Conservation (phyloP, 441 rosid species). For the Pelargonium myrrhifolium region DNA sequence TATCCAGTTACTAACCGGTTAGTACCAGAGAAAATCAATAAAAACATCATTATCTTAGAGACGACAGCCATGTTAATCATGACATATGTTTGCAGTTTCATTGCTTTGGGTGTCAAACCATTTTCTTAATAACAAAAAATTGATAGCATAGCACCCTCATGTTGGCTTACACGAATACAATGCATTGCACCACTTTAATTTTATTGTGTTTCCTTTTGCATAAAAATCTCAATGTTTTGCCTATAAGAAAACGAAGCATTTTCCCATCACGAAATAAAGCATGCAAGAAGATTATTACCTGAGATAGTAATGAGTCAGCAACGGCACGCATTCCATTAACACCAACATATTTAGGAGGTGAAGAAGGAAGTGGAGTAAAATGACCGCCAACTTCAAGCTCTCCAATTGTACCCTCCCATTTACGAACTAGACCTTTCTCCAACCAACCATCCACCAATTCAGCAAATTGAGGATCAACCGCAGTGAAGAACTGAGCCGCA, state of each 20-base stretch:
- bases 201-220: neutral
- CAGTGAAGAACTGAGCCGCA: constrained; percentile 84
- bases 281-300: constrained; percentile 31
- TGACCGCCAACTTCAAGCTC: constrained; percentile 69
- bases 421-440: constrained; percentile 56
- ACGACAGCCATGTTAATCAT: neutral
- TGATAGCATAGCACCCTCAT: neutral
- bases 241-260: neutral
- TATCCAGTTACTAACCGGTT: neutral
- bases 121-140: neutral
- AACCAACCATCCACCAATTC: constrained; percentile 61
- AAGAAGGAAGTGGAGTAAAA: constrained; percentile 44
- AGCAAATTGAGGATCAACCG: constrained; percentile 52
- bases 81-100: neutral
- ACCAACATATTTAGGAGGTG: constrained; percentile 62
- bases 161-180: neutral
- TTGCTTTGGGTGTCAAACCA: neutral
- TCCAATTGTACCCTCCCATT: constrained; percentile 65
- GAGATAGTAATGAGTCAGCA: constrained; percentile 62
- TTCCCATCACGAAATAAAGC: neutral
- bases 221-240: too few species aligned
- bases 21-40: neutral
- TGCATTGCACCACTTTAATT: neutral
- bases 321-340: constrained; percentile 76
- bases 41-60: neutral